phyloP scores from a whole-genome alignment of 257 asterid species.

The Scutellaria minor region DNA sequence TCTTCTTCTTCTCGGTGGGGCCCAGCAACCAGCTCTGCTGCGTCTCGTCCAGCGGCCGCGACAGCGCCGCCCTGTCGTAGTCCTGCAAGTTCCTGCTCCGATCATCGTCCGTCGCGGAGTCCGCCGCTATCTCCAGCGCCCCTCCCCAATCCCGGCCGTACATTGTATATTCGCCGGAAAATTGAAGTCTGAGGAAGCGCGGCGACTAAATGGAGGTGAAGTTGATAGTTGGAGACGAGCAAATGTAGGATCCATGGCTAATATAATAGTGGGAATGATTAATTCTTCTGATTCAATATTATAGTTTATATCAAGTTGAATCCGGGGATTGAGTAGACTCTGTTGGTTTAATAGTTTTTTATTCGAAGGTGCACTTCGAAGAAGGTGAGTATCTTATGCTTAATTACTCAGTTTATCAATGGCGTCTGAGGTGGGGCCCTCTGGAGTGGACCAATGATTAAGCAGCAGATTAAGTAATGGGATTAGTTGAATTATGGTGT shows the following conservation, averaged over 20 bases:
- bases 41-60: constrained; percentile 25
- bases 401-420: too few species aligned
- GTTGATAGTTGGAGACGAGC: constrained; percentile 9
- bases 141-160: constrained; percentile 26
- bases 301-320: neutral
- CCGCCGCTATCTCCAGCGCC: constrained; percentile 21
- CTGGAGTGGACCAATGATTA: too few species aligned
- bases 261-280: neutral
- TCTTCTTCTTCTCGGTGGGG: constrained; percentile 13
- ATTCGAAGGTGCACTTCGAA: neutral
- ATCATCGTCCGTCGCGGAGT: constrained; percentile 22
- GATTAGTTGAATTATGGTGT: too few species aligned
- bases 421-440: too few species aligned
- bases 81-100: constrained; percentile 14
- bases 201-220: neutral
- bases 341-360: neutral
- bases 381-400: neutral
- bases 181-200: neutral
- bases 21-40: constrained; percentile 26
- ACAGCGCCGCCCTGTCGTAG: constrained; percentile 26
- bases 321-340: neutral
- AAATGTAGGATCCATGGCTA: neutral
- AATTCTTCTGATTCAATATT: neutral
- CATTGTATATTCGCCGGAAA: neutral
- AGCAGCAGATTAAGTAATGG: too few species aligned